Evolutionary conservation across 2,329 filamentous ascomycete species (phyloP), one percentile per base, ranked within the genome.

Genomic region (Fusarium burgessii): DNA sequence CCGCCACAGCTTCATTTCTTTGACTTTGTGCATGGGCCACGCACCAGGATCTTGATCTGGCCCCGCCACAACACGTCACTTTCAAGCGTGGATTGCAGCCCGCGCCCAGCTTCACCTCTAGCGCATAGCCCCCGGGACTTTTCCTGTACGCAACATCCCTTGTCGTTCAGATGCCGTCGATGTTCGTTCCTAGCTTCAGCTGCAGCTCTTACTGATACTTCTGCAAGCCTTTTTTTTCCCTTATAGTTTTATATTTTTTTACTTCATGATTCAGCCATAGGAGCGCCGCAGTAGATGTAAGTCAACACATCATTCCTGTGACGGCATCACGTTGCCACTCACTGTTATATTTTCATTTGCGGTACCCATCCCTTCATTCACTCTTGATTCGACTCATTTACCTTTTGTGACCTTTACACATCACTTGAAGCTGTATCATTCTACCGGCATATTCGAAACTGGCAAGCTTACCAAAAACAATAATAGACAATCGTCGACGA

Each of bases 401-500:
- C 49, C 55, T 33, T 25, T 27, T n/a, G 35, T 5, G 27, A 27
- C 41, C 51, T 33, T 23, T 13, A 29, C 23, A 38, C 46, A 46
- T n/a, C 8, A 32, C 49, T 27, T 27, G n/a, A 14, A 32, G 20
- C n/a, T 27, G 25, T 27, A 17, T 49, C 33, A 57, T 42, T 13
- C 29, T 29, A 23, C 29, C 20, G 23, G 29, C 25, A 17, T 61
- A 84, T 77, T 88, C 64, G 85, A 86, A 41, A 33, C 33, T 36
- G 8, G 76, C 77, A 82, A 79, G 81, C 86, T 84, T 88, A 90
- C 82, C 83, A 85, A 79, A 84, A 87, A 81, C 88, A 90, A 80
- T 88, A 91, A 81, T 84, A 89, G 80, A 84, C 85, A 77, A 87
- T 92, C 79, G 88, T 88, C 78, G 85, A 85, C 62, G 33, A 81